Base-by-base conservation (phyloP, 345 rosid species). In the Draba incana region DNA sequence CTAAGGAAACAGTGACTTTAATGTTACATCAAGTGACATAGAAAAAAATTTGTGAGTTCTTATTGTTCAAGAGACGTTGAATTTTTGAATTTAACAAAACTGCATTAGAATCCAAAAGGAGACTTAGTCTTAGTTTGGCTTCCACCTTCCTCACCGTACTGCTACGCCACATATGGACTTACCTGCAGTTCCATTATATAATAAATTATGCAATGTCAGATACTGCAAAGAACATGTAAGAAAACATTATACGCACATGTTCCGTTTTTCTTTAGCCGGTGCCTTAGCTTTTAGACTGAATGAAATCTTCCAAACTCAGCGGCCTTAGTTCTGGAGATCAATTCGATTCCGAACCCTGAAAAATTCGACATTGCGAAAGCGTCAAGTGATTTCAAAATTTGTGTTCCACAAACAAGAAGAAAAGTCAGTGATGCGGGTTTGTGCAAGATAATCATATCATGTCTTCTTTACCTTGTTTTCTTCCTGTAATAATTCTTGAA, bases 121-220 rank as follows among this genome's bases (percentile, higher is more conserved):
- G 98, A 83, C 70, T 82, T 88, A 49, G 81, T 80, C 80, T n/a
- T n/a, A n/a, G n/a, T n/a, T n/a, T 97, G 81, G 82, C 84, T 89
- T 42, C 99, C 99, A 13, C 92, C 98, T 79, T n/a, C n/a, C n/a
- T 91, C 99, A 46, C 98, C 98, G 14, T 94, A 94, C 46, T 92
- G 98, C 62, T 79, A 87, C 1, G 99, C 84, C 41, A 94, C 93
- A 0, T 96, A 94, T 1, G 99, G 98, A 20, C 98, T 97, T 16
- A 91, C 99, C 99, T 94, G 67, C 11, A 16, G 48, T 42, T 43
- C 2, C 28, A 56, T 41, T 48, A 6, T 1, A 35, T 3, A 4
- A n/a, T n/a, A 45, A 6, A 8, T 11, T 48, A 45, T 20, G 51
- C 30, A 52, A 3, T 45, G 10, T 52, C 57, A n/a, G n/a, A 38